Percentiles rank a stretch among this genome's conserved stretches.
phyloP scores from a whole-genome alignment of 129 eudicot species.

The Saussurea involucrata region DNA sequence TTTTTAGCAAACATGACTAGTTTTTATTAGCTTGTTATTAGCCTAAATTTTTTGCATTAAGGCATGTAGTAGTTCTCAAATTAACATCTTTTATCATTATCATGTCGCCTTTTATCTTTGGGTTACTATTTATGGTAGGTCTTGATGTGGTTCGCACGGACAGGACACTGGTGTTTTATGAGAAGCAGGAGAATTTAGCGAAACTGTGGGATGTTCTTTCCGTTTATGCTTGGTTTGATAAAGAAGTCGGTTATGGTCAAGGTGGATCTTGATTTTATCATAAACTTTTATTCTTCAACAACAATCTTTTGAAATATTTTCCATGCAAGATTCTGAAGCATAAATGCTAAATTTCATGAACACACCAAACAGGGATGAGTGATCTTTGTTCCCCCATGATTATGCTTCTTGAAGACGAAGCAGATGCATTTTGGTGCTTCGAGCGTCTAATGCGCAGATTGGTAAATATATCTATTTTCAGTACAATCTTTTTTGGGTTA shows the following conservation, averaged over 20 bases:
- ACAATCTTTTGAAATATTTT: background rate
- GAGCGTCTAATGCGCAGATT: constrained; percentile 94
- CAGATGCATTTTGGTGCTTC: constrained; percentile 98
- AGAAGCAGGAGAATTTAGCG: constrained; percentile 72
- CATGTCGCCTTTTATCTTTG: constrained; percentile 14
- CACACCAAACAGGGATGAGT: constrained; percentile 76
- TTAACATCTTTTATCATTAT: background rate
- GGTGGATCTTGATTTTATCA: constrained; percentile 43
- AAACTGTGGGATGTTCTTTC: constrained; percentile 95
- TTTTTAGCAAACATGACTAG: too few relatives aligned
- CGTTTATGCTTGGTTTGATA: constrained; percentile 91
- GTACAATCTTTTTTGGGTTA: too few relatives aligned
- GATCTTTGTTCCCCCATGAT: constrained; percentile 99
- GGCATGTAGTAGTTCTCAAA: background rate
- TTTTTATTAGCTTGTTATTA: too few relatives aligned
- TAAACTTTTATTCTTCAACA: background rate
- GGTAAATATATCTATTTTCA: constrained; percentile 43
- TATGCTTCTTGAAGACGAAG: constrained; percentile 91
- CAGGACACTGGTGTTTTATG: constrained; percentile 71
- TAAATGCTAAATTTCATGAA: background rate
- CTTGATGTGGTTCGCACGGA: constrained; percentile 96
- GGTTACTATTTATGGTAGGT: constrained; percentile 49
- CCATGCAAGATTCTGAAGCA: background rate
- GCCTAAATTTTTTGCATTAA: background rate
- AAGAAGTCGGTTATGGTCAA: constrained; percentile 95